A percentile compares a stretch with the other conserved stretches of the same genome.
phyloP scores from a whole-genome alignment of 371 early-diverging fungal species.

The Nematocida sp. region DNA sequence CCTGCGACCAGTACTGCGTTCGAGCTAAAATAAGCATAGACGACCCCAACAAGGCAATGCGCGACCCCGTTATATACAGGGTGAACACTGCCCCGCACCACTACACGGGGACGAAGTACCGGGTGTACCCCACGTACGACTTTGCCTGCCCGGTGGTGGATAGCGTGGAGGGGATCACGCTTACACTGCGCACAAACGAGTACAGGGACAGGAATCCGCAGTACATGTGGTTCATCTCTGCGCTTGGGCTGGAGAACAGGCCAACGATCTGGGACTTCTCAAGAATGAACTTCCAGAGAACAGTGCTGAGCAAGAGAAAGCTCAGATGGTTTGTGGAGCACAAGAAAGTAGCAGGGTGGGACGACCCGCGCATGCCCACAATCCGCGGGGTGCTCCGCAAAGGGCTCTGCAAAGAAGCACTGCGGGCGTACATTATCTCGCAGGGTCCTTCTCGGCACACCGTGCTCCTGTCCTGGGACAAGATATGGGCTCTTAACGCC shows the following conservation, averaged over 20 bases:
- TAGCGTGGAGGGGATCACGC: constrained; percentile 89
- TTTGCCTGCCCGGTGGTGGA: constrained; percentile 98
- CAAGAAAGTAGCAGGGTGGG: constrained; percentile 77
- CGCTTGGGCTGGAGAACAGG: constrained; percentile 68
- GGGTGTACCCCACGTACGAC: constrained; percentile 98
- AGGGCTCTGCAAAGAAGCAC: constrained; percentile 92
- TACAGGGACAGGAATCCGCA: constrained; percentile 96
- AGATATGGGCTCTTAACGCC: constrained; percentile 96
- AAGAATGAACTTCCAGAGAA: constrained; percentile 84
- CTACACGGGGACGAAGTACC: constrained; percentile 78
- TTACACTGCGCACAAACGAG: constrained; percentile 93
- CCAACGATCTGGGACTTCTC: constrained; percentile 65
- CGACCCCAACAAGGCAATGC: constrained; percentile 84
- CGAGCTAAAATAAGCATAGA: constrained; percentile 93
- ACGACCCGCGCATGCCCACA: constrained; percentile 95
- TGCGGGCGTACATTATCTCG: constrained; percentile 90
- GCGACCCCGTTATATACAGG: constrained; percentile 97
- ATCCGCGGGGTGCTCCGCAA: constrained; percentile 91
- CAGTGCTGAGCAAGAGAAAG: constrained; percentile 93
- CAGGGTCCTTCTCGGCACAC: constrained; percentile 93
- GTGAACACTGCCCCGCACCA: constrained; percentile 80
- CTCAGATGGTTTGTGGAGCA: constrained; percentile 77
- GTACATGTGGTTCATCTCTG: constrained; percentile 92
- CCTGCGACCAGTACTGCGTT: constrained; percentile 77
- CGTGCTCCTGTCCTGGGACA: constrained; percentile 89